Evolutionary conservation across 306 rosid genomes (phyloP).

Genomic region (Quercus aquifolioides): DNA sequence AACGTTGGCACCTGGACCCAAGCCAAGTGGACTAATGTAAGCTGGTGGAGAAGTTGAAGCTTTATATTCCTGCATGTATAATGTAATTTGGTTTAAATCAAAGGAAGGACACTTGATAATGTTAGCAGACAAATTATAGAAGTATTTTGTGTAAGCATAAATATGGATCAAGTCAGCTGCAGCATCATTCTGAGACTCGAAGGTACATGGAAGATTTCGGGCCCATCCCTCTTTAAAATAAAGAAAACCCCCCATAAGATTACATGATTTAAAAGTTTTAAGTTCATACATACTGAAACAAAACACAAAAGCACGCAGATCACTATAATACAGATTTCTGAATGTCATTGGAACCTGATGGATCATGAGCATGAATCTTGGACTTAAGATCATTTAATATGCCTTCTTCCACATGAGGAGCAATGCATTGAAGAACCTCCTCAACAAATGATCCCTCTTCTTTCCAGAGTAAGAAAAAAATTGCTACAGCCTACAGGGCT

Average conservation of each 20-base stretch:
- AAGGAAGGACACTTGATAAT: background rate
- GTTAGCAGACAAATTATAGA: background rate
- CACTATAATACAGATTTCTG: conserved; percentile 77
- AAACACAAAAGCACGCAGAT: conserved; percentile 8
- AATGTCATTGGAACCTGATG: conserved; percentile 58
- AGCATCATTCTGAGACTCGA: conserved; percentile 92
- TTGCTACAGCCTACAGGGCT: conserved; percentile 51
- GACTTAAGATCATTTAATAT: conserved; percentile 60
- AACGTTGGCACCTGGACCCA: conserved; percentile 85
- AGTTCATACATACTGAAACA: conserved; percentile 7
- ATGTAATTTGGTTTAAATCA: background rate
- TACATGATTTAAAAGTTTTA: background rate
- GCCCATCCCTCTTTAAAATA: conserved; percentile 75
- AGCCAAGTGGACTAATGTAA: conserved; percentile 93
- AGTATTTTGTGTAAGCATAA: conserved; percentile 70
- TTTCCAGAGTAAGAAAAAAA: conserved; percentile 74
- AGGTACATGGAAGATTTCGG: conserved; percentile 81
- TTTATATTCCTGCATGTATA: conserved; percentile 65
- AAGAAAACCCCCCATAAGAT: conserved; percentile 3
- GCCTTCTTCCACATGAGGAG: conserved; percentile 66
- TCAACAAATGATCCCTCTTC: conserved; percentile 93
- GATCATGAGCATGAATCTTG: conserved; percentile 68
- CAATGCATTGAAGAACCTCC: conserved; percentile 76
- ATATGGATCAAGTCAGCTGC: conserved; percentile 97
- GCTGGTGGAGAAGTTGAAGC: conserved; percentile 90